Evolutionary conservation across 768 basidiomycete genomes (phyloP).

Genomic region (Mycena indigotica): DNA sequence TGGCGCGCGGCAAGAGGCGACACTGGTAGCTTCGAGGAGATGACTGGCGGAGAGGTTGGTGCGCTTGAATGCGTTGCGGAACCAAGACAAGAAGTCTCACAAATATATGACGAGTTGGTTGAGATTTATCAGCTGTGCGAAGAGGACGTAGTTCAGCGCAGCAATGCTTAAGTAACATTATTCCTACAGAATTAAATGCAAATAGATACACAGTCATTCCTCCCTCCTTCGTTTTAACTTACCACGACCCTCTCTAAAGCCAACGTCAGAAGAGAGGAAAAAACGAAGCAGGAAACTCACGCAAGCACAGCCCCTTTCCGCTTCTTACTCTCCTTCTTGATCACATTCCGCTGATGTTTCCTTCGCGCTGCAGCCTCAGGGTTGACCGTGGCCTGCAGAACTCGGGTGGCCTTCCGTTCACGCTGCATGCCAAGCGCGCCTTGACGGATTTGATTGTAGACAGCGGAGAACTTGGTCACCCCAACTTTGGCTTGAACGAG

Average conservation of each 20-base stretch:
- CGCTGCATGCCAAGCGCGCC: conserved; percentile 63
- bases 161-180: background rate
- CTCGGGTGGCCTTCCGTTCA: conserved; percentile 67
- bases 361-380: conserved; percentile 78
- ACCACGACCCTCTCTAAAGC: conserved; percentile 50
- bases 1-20: conserved; percentile 52
- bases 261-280: background rate
- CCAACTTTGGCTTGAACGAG: conserved; percentile 88
- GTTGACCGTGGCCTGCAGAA: conserved; percentile 63
- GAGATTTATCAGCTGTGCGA: conserved; percentile 60
- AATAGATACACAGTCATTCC: conserved; percentile 25
- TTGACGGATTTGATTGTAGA: conserved; percentile 82
- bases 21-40: conserved; percentile 62
- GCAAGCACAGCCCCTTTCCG: conserved; percentile 64
- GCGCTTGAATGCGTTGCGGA: conserved; percentile 64
- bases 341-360: conserved; percentile 66
- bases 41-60: conserved; percentile 53
- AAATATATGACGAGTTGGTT: conserved; percentile 58
- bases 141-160: conserved; percentile 42
- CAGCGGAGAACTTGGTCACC: conserved; percentile 75
- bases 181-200: background rate
- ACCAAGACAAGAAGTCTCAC: conserved; percentile 46
- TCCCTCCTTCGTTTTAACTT: conserved; percentile 49
- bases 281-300: conserved; percentile 42
- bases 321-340: conserved; percentile 87